Base-by-base conservation (phyloP, 352 stramenopile genomes). In the Thalassiosira exigua region DNA sequence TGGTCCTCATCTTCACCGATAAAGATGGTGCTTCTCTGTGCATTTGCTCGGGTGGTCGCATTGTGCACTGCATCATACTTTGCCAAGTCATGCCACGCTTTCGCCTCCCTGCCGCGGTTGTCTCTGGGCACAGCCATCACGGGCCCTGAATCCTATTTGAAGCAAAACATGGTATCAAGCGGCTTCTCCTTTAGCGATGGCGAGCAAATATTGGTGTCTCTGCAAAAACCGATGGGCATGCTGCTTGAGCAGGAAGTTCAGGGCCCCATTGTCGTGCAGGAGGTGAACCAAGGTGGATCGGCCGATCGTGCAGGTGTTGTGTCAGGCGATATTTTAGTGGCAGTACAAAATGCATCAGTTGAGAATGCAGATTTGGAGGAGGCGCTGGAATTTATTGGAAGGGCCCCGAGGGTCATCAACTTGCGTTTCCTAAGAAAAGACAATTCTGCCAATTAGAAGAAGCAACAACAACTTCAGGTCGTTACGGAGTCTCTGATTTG, bases 191-290 rank as follows among this genome's bases (percentile, higher is more conserved):
- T 87, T 66, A 33, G 64, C 22, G 79, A 87, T 52, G 79, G 75
- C 19, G 69, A 87, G 27, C 74, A 87, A 67, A 69, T 90, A 21
- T 62, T 90, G 44, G 73, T 90, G 14, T 84, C 74, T 12, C 62
- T 82, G 22, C 83, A 90, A 78, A 87, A 86, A 64, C 83, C 83
- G 21, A 54, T 90, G 22, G 83, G 83, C 46, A 81, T 88, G 17
- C 39, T 90, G 41, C 54, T 87, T 14, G 79, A 89, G 64, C 69
- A 85, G 72, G 54, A 79, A 19, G 41, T 32, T 29, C 26, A 24
- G 14, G 70, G 56, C 26, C 36, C 41, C 19, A 84, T 86, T 33
- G 42, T 72, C 1, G 82, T 86, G 3, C 44, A 58, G 27, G 71
- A 84, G 19, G 51, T 85, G 5, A 69, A 84, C 27, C 44, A 51